Evolutionary conservation across 345 rosid species (phyloP).

Genomic region (Eucalyptus curtisii): DNA sequence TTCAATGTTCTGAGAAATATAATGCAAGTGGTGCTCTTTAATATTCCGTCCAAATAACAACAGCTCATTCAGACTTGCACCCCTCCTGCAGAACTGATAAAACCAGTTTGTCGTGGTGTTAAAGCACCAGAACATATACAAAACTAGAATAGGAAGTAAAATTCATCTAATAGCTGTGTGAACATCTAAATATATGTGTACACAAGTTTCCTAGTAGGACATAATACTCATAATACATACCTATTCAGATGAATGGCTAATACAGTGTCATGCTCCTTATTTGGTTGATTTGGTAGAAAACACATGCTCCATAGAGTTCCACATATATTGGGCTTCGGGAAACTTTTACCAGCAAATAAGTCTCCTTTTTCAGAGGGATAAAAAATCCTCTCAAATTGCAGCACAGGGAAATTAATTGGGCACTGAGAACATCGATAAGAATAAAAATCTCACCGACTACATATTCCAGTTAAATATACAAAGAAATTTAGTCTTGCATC

Average conservation of each 20-base stretch:
- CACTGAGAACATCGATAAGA: not conserved
- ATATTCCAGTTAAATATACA: not conserved
- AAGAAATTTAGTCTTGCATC: not conserved
- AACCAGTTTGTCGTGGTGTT: not conserved
- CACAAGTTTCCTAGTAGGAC: not conserved
- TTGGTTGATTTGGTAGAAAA: constrained; percentile 62
- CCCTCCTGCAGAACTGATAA: constrained; percentile 49
- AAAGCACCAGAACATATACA: constrained; percentile 3
- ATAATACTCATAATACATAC: constrained; percentile 28
- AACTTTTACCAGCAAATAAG: constrained; percentile 18
- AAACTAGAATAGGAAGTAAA: not conserved
- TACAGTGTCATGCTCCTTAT: constrained; percentile 59
- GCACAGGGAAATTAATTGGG: not conserved
- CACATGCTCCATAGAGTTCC: constrained; percentile 99
- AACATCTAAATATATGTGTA: constrained; percentile 3
- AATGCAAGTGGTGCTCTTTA: constrained; percentile 30
- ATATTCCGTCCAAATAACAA: constrained; percentile 57
- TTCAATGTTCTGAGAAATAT: constrained; percentile 47
- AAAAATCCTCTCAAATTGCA: constrained; percentile 38
- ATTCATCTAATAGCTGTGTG: not conserved
- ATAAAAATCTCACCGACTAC: not conserved
- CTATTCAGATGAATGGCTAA: constrained; percentile 82
- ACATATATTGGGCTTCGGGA: constrained; percentile 16
- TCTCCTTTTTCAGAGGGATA: constrained; percentile 63
- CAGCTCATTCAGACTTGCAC: constrained; percentile 47